Percentiles rank a stretch among this genome's conserved stretches.
These are phyloP conservation scores for Letharia lupina DNA, from an alignment of 495 filamentous ascomycete species.

Conservation along the genomic window DNA sequence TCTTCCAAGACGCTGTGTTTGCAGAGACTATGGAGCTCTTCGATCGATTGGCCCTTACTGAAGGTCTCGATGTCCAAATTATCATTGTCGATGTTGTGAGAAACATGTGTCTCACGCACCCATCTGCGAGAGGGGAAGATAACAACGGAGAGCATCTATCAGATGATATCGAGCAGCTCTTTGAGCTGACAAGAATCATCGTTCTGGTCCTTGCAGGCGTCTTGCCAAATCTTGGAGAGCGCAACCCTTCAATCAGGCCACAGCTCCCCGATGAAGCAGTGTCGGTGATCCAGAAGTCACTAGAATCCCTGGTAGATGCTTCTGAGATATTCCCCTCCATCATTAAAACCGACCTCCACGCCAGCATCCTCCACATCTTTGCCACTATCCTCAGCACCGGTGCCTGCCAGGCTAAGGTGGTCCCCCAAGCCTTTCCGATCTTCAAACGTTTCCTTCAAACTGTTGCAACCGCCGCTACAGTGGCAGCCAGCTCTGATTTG, in stretches of 20 bases:
- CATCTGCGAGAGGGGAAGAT: slow-evolving; percentile 67
- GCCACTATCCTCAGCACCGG: slow-evolving; percentile 83
- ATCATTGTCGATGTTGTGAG: slow-evolving; percentile 89
- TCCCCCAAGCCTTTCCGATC: slow-evolving; percentile 84
- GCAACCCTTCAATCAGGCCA: slow-evolving; percentile 59
- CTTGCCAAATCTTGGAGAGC: slow-evolving; percentile 76
- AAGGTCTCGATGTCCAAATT: slow-evolving; percentile 78
- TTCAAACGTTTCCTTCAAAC: slow-evolving; percentile 79
- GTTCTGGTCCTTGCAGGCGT: slow-evolving; percentile 83
- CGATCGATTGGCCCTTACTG: slow-evolving; percentile 85
- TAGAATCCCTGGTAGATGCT: slow-evolving; percentile 85
- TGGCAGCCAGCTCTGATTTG: slow-evolving; percentile 35
- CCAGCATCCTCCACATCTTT: slow-evolving; percentile 95
- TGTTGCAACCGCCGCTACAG: slow-evolving; percentile 20
- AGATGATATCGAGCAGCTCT: slow-evolving; percentile 96
- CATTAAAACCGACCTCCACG: slow-evolving; percentile 93
- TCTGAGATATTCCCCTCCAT: slow-evolving; percentile 92
- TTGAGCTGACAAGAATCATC: slow-evolving; percentile 91
- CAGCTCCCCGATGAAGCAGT: slow-evolving; percentile 75
- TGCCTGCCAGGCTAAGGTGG: slow-evolving; percentile 75
- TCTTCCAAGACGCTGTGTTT: slow-evolving; percentile 93
- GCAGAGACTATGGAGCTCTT: slow-evolving; percentile 95
- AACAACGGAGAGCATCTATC: slow-evolving; percentile 66
- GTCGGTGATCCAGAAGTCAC: slow-evolving; percentile 64
- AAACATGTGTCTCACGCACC: slow-evolving; percentile 81